Evolutionary conservation across 2,329 filamentous ascomycete species (phyloP), one percentile per base, ranked within the genome.

Genomic region (Scorias spongiosa): DNA sequence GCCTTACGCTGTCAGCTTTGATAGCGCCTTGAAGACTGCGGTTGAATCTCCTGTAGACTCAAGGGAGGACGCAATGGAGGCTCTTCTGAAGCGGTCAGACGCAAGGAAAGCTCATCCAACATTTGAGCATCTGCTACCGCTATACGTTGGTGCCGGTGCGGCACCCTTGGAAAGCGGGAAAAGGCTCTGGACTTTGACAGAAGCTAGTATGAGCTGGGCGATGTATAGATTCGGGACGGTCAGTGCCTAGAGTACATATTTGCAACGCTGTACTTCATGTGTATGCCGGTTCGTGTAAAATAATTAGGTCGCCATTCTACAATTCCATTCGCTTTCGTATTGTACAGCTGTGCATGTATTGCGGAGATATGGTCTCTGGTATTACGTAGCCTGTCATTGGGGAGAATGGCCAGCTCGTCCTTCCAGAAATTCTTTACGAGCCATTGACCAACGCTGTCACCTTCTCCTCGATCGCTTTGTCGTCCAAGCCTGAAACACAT

Each of bases 401-500:
- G 20, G 20, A 26, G 3, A 26, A 4, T 26, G 20, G 20, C 20
- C 7, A 26, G 20, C 20, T 26, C 20, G 3, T 26, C 20, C 20
- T 3, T 26, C 20, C 3, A 26, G 20, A 4, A 26, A 26, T 26
- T 7, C 15, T 9, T 36, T 36, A 36, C 15, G 32, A 36, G 12
- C 32, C 32, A 15, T 36, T 36, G 32, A 81, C 78, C 49, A 84
- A 62, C 42, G 68, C 66, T 44, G 76, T 74, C 52, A 84, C 71
- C 62, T 74, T 76, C 51, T 76, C 73, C 64, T 84, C 80, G 49
- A 85, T 83, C 54, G 78, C 73, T 63, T 81, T 75, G 61, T 81
- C 78, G 54, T 79, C 74, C 56, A 84, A 64, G 49, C 78, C 78
- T 80, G 50, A 26, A 29, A 11, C 26, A 29, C 12, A 12, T 12